Base-by-base conservation (phyloP, 2,329 filamentous ascomycete species). In the Xylariaceae sp. region DNA sequence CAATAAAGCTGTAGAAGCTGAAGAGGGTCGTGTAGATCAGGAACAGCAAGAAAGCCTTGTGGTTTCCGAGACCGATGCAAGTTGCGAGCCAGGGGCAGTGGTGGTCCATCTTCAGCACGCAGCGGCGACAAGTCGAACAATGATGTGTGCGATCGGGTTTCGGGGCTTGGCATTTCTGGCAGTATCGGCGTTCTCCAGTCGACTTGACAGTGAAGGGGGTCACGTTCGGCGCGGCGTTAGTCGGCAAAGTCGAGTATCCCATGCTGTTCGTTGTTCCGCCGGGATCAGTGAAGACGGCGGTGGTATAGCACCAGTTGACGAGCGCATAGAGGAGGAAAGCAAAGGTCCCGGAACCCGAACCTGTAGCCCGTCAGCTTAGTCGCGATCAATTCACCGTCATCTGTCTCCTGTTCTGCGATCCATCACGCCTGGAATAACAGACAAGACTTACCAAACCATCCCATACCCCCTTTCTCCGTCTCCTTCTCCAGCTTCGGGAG, bases 61-160 rank as follows among this genome's bases (percentile, higher is more conserved):
- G 95, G 76, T 99, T 99, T 71, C 85, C 86, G 64, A 99, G 79
- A 17, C 94, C 94, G 61, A 99, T 89, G 74, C 94, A 99, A 3
- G 91, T 96, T 34, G 94, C 93, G 53, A 99, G 82, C 94, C 94
- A 99, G 13, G 94, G 94, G 73, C 94, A 99, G 77, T 99, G 94
- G 74, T 99, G 94, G 73, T 99, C 94, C 94, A 99, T 99, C 80
- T 99, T 99, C 73, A 99, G 81, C 30, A 99, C 92, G 73, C 94
- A 99, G 70, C 89, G 88, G 66, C 88, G 86, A 76, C 94, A 99
- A 3, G 92, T 95, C 9, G 91, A 96, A 81, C 94, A 99, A 78
- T 99, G 94, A 74, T 99, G 94, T 37, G 93, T 87, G 62, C 94
- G 90, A 76, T 99, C 94, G 48, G 94, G 94, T 78, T 99, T 99